Conservation (phyloP, 345 rosid genomes). For the Clarkia xantiana region DNA sequence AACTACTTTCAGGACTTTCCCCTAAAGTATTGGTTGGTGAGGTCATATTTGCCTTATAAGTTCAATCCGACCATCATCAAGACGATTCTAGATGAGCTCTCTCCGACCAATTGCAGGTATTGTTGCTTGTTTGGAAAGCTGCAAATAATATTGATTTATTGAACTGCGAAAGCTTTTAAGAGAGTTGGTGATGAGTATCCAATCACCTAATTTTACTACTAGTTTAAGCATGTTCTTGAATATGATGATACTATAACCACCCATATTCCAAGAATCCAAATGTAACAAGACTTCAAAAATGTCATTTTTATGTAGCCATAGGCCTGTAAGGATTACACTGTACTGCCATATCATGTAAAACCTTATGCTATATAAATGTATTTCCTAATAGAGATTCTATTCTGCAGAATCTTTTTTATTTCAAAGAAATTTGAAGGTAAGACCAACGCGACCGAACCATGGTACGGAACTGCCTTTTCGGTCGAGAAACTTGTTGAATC, state of each 20-base stretch:
- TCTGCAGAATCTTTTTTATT: conserved; percentile 68
- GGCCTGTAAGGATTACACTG: background rate
- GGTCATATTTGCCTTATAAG: conserved; percentile 49
- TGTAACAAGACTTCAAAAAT: too few relatives aligned
- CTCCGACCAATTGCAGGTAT: conserved; percentile 51
- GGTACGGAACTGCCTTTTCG: conserved; percentile 74
- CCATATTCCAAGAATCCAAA: too few relatives aligned
- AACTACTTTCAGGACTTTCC: conserved; percentile 40
- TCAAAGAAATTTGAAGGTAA: conserved; percentile 74
- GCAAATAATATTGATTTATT: too few relatives aligned
- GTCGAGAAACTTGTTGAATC: conserved; percentile 43
- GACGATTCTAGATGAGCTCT: conserved; percentile 45
- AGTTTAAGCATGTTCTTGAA: too few relatives aligned
- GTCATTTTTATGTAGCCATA: background rate
- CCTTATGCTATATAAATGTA: too few relatives aligned
- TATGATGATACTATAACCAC: too few relatives aligned
- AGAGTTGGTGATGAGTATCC: too few relatives aligned
- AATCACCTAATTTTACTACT: too few relatives aligned
- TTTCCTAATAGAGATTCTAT: background rate
- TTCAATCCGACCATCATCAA: conserved; percentile 42
- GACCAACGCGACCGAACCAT: conserved; percentile 65
- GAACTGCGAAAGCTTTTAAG: too few relatives aligned
- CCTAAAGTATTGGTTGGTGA: conserved; percentile 65
- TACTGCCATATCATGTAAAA: conserved; percentile 1
- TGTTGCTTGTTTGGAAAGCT: conserved; percentile 11